Conservation (phyloP, 352 stramenopile genomes). For the Pythium sukuiense region DNA sequence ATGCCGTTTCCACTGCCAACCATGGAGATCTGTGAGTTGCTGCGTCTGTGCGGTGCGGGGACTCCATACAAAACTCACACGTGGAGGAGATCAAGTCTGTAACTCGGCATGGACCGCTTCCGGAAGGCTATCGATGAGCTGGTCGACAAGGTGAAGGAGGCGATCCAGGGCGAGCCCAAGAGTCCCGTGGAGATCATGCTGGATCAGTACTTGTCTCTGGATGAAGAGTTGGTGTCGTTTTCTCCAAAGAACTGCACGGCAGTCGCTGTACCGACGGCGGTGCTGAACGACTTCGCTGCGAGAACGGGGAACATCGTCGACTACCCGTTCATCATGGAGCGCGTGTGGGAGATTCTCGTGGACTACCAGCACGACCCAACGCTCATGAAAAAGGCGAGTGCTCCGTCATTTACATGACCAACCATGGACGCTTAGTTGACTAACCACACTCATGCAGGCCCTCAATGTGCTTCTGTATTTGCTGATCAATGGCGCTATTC, state of each 20-base stretch:
- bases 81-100: background rate
- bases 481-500: slow-evolving; percentile 67
- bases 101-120: slow-evolving; percentile 49
- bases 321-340: slow-evolving; percentile 67
- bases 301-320: slow-evolving; percentile 74
- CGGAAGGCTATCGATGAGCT: slow-evolving; percentile 57
- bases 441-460: slow-evolving; percentile 24
- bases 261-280: slow-evolving; percentile 46
- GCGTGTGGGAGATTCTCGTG: slow-evolving; percentile 71
- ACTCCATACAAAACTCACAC: too few relatives aligned
- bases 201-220: slow-evolving; percentile 56
- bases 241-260: slow-evolving; percentile 36
- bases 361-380: slow-evolving; percentile 51
- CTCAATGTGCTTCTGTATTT: slow-evolving; percentile 63
- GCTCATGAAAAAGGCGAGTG: slow-evolving; percentile 57
- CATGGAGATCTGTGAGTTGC: background rate
- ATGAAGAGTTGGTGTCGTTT: slow-evolving; percentile 52
- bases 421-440: background rate
- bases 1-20: background rate
- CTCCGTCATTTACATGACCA: background rate
- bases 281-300: slow-evolving; percentile 62
- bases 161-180: slow-evolving; percentile 53
- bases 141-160: slow-evolving; percentile 62
- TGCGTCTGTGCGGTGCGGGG: too few relatives aligned
- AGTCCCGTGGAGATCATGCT: slow-evolving; percentile 62